These are phyloP conservation scores for Phaeosphaeria sp. DNA, from an alignment of 2,329 filamentous ascomycete genomes.

Conservation along the genomic window DNA sequence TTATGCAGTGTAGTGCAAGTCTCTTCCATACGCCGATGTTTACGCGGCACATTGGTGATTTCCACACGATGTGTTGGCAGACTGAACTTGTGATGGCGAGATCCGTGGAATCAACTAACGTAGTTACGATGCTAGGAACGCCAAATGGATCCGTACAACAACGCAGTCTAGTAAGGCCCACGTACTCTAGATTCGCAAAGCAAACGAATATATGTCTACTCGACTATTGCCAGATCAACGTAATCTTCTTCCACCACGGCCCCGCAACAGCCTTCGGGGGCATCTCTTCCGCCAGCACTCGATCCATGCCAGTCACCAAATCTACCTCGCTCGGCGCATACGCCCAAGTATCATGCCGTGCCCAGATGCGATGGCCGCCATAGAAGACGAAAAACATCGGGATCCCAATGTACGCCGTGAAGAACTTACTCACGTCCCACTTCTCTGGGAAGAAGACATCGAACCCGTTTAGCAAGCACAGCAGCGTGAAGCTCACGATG, in stretches of 20 bases:
- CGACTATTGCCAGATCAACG: constrained; percentile 31
- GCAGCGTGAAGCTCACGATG: constrained; percentile 64
- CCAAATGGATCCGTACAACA: too few species aligned
- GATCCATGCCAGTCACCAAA: constrained; percentile 53
- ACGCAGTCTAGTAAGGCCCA: too few species aligned
- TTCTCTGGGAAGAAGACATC: constrained; percentile 72
- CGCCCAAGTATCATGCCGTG: constrained; percentile 59
- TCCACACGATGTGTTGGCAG: too few species aligned
- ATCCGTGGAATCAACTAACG: too few species aligned
- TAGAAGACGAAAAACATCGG: constrained; percentile 67
- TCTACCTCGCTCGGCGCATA: constrained; percentile 59
- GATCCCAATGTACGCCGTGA: constrained; percentile 71
- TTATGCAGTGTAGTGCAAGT: background rate
- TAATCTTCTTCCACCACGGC: constrained; percentile 34
- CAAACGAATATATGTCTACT: too few species aligned
- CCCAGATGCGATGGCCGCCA: constrained; percentile 58
- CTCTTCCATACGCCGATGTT: background rate
- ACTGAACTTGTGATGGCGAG: too few species aligned
- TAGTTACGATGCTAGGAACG: too few species aligned
- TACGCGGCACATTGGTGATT: background rate
- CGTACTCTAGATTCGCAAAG: too few species aligned
- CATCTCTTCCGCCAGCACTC: constrained; percentile 42
- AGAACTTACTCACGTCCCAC: constrained; percentile 69
- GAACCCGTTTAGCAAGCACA: constrained; percentile 79
- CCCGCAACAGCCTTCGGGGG: constrained; percentile 29